Conservation (phyloP, 2,329 filamentous ascomycete species). For the Aspergillus neotritici region DNA sequence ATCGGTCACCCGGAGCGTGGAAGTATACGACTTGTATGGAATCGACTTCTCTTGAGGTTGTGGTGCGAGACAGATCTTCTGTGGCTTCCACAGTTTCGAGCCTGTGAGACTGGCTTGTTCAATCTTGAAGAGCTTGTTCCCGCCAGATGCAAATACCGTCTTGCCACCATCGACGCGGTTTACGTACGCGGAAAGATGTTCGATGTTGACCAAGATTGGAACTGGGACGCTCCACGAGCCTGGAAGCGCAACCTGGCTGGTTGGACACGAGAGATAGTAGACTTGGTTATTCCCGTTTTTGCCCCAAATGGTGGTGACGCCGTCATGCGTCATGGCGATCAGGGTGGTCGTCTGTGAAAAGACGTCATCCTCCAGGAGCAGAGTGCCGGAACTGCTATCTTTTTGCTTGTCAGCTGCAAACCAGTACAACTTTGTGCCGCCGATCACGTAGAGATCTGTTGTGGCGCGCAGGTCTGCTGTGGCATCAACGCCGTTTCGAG, state of each 20-base stretch:
- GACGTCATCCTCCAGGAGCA: neutral
- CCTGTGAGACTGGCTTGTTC: neutral
- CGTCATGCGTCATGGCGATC: neutral
- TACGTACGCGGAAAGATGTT: conserved; percentile 5
- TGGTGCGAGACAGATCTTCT: neutral
- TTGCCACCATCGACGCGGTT: conserved; percentile 7
- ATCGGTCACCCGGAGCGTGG: neutral
- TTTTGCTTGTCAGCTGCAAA: conserved; percentile 1
- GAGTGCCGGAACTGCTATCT: neutral
- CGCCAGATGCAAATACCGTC: conserved; percentile 6
- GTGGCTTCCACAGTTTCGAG: neutral
- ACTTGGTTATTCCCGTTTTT: conserved; percentile 1
- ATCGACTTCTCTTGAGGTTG: neutral
- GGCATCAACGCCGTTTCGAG: neutral
- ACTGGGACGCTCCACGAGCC: conserved; percentile 5
- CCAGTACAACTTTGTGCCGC: neutral
- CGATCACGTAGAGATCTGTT: conserved; percentile 4
- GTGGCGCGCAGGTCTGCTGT: neutral
- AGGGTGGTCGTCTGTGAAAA: conserved; percentile 2
- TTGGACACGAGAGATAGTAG: conserved; percentile 2
- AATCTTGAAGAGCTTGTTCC: neutral
- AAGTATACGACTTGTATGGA: conserved; percentile 4
- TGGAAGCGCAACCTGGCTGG: neutral
- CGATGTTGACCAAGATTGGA: conserved; percentile 1
- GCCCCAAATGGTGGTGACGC: conserved; percentile 1